These are phyloP conservation scores for Inga leiocalycina DNA, from an alignment of 306 rosid genomes.

Conservation along the genomic window DNA sequence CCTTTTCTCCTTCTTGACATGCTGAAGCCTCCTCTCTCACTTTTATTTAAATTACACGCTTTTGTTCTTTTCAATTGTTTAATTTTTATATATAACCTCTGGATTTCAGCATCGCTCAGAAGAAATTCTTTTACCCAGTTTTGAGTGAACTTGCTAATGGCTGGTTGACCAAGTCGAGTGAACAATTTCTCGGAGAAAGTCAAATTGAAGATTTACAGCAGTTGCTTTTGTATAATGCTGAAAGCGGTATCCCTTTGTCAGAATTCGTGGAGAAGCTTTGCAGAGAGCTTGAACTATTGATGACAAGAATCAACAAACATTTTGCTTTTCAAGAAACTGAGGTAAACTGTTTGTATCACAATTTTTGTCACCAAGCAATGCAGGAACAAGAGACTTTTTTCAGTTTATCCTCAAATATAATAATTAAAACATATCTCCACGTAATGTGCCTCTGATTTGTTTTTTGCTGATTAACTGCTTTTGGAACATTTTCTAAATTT, in stretches of 20 bases:
- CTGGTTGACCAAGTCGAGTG: conserved; percentile 44
- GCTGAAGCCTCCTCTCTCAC: conserved; percentile 18
- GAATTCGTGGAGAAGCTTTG: conserved; percentile 69
- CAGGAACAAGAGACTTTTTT: conserved; percentile 16
- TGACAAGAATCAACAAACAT: conserved; percentile 60
- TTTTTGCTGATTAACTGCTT: neutral
- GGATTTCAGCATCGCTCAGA: conserved; percentile 72
- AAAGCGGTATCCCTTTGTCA: conserved; percentile 44
- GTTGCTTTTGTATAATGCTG: conserved; percentile 51
- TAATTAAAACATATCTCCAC: conserved; percentile 21
- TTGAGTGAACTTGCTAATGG: conserved; percentile 49
- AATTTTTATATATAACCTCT: conserved; percentile 32
- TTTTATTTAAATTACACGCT: conserved; percentile 30
- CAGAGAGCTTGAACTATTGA: conserved; percentile 61
- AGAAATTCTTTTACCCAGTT: conserved; percentile 64
- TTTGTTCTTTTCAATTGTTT: conserved; percentile 19
- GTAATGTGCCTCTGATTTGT: neutral
- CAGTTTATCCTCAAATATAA: conserved; percentile 19
- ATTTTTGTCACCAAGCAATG: conserved; percentile 11
- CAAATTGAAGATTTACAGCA: conserved; percentile 67
- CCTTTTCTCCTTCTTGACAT: conserved; percentile 15
- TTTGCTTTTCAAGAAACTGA: conserved; percentile 71
- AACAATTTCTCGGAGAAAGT: conserved; percentile 45
- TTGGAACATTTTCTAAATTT: conserved; percentile 23
- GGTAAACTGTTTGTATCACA: conserved; percentile 50